Conservation (phyloP, 371 early-diverging fungal species). For the Mucor saturninus region DNA sequence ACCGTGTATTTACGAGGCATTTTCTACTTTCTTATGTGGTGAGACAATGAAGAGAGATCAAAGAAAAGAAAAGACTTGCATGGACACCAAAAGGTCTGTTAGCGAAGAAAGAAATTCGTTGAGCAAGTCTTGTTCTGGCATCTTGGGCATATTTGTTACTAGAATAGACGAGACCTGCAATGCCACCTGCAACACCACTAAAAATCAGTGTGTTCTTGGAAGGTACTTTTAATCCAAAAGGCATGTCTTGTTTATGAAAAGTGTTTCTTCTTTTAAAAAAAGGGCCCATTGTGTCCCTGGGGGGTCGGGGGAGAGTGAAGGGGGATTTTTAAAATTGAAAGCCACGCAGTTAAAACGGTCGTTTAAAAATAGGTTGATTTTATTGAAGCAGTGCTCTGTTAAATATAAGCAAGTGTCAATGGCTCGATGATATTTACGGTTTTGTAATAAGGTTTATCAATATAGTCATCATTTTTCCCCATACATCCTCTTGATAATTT, state of each 20-base stretch:
- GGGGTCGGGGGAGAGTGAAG: no score
- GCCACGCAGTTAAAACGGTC: no score
- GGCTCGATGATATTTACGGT: no score
- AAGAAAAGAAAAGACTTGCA: constrained; percentile 25
- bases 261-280: no score
- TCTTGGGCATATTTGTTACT: constrained; percentile 58
- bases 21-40: constrained; percentile 34
- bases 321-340: no score
- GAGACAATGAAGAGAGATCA: neutral
- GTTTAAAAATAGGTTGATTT: no score
- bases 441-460: no score
- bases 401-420: no score
- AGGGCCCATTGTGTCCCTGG: no score
- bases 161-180: constrained; percentile 57
- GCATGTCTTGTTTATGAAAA: constrained; percentile 3
- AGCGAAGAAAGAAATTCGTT: constrained; percentile 60
- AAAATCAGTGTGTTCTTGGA: constrained; percentile 66
- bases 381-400: no score
- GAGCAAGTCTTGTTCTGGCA: constrained; percentile 50
- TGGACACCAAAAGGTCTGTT: constrained; percentile 64
- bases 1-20: constrained; percentile 70
- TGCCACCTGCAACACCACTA: constrained; percentile 46
- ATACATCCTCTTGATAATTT: no score
- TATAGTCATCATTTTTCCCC: no score
- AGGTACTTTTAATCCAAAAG: constrained; percentile 49